Base-by-base conservation (phyloP, 2,329 filamentous ascomycete species). In the Colletotrichum viniferum region DNA sequence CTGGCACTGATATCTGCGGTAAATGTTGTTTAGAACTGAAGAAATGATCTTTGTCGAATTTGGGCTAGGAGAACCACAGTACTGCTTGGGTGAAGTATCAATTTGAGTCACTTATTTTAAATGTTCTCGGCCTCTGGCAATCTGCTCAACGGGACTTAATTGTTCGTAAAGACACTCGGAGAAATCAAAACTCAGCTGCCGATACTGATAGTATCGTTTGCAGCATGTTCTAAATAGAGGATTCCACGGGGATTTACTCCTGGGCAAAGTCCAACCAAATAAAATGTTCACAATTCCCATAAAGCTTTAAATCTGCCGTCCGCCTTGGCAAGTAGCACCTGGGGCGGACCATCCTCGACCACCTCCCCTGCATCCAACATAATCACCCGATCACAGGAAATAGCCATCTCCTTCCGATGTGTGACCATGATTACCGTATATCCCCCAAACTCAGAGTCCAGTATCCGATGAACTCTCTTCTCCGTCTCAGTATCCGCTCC, bases 401-500 rank as follows among this genome's bases (percentile, higher is more conserved):
- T 61, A 28, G 28, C 62, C 62, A 64, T 64, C 21, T 64, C 36
- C 7, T 24, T 16, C 14, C 62, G 62, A 48, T 48, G 62, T n/a
- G 62, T 43, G 12, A 64, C 62, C 62, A 64, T 48, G 13, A 64
- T 8, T 3, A 64, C 36, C 14, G 62, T 64, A n/a, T 21, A 64
- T 8, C 1, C 62, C n/a, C 10, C 16, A 63, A 63, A 64, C 16
- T 30, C 36, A 1, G 26, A 8, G 8, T 48, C 21, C 8, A 65
- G 14, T 16, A 63, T 26, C 36, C 36, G 12, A 30, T 12, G n/a
- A 18, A 43, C 32, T 63, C 24, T 26, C 30, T 6, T 26, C 30
- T 63, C 82, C 9, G 82, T 84, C 6, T 81, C 80, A 18, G 77
- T 38, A 62, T 84, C 83, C 16, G 83, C 82, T 58, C 78, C 81